These are phyloP conservation scores for Alternaria ventricosa DNA, from an alignment of 2,329 filamentous ascomycete species.

Conservation along the genomic window DNA sequence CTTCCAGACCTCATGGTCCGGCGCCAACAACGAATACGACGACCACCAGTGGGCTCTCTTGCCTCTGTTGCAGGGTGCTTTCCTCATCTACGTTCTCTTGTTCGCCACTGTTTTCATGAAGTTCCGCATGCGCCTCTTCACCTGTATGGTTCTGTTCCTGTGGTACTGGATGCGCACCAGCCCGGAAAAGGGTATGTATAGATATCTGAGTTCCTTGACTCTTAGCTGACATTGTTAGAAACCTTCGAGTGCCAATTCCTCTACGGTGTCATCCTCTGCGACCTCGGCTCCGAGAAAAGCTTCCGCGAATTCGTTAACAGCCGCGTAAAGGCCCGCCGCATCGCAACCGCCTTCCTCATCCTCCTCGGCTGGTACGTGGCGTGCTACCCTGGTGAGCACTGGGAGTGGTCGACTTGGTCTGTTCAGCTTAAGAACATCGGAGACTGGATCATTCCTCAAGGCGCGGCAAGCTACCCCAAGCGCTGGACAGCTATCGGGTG, in stretches of 20 bases:
- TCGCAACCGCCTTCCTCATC: conserved; percentile 49
- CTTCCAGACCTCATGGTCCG: conserved; percentile 59
- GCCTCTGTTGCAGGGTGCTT: conserved; percentile 57
- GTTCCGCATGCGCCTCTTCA: conserved; percentile 55
- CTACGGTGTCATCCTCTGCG: conserved; percentile 60
- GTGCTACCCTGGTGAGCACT: conserved; percentile 59
- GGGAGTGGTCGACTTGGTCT: conserved; percentile 60
- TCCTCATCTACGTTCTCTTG: conserved; percentile 59
- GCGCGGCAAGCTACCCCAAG: conserved; percentile 51
- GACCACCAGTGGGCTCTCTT: conserved; percentile 63
- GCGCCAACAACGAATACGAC: conserved; percentile 59
- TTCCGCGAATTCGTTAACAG: conserved; percentile 55
- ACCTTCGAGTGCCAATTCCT: conserved; percentile 62
- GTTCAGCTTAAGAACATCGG: conserved; percentile 50
- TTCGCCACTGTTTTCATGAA: conserved; percentile 57
- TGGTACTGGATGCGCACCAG: conserved; percentile 59
- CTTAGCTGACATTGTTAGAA: conserved; percentile 47
- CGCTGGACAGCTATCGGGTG: conserved; percentile 57
- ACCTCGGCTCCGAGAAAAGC: conserved; percentile 56
- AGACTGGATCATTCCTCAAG: conserved; percentile 56
- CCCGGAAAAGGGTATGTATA: conserved; percentile 54
- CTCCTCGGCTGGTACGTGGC: conserved; percentile 56
- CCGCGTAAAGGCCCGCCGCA: conserved; percentile 47
- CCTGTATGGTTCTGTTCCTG: conserved; percentile 54
- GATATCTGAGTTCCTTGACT: not conserved